Base-by-base conservation (phyloP, 83 land plant species). In the Picea engelmannii region DNA sequence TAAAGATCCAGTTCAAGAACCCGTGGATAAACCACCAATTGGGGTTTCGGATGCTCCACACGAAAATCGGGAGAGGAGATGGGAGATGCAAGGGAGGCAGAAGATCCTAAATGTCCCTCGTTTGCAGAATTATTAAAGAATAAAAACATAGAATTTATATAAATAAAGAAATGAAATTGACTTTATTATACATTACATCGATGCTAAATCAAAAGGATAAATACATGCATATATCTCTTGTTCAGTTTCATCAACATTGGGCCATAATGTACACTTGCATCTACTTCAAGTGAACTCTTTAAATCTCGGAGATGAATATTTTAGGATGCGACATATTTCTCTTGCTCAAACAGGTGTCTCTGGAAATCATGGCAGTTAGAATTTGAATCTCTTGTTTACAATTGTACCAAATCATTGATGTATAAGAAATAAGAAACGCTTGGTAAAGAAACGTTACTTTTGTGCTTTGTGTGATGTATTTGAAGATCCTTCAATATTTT, bases 241-340 rank as follows among this genome's bases (percentile, higher is more conserved):
- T 61, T 88, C 86, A 81, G 95, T 87, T 81, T 97, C 99, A 83
- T 97, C 92, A 66, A 86, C 89, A 83, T 89, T 85, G 94, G 84
- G 18, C 81, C 82, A 58, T 85, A 59, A 64, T 83, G 85, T 38
- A 83, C 40, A 68, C 25, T 84, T 63, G 91, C 71, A 68, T 91
- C 98, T 31, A 90, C 81, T 69, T 82, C 84, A 79, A 66, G 81
- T 65, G 91, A 82, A 66, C 82, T 89, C 84, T 87, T 89, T 61
- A 91, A n/a, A 74, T 94, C 98, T 60, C 87, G 85, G 66, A 91
- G 81, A 15, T 76, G 40, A 8, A 88, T 9, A 60, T 87, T 86
- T 81, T 92, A 90, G 4, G 87, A 74, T 62, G 21, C 78, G 40
- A 85, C 10, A n/a, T 70, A 66, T 66, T 87, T 64, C 13, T 90